Evolutionary conservation across 179 eudicot species (phyloP), one percentile per base, ranked within the genome.

Genomic region (Beta lomatogona): DNA sequence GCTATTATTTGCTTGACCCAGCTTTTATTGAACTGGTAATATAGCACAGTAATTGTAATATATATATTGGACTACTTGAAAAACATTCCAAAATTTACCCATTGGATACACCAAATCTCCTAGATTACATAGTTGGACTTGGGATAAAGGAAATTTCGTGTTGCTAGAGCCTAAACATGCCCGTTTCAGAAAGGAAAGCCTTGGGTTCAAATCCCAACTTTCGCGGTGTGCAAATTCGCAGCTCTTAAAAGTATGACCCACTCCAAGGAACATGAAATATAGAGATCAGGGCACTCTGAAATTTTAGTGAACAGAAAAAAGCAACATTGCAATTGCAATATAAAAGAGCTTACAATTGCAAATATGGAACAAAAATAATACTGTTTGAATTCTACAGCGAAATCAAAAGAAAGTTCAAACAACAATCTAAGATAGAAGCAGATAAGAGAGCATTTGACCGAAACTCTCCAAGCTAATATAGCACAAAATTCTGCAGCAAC

Each of bases 261-360:
- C 52, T 3, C 72, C 5, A 1, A 31, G 46, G 46, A 66, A 36
- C 71, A 14, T 4, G 7, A 31, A 48, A 66, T 13, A 36, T 3
- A 66, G 10, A 66, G 1, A 66, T 36, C 19, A 16, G 11, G n/a
- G 16, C 21, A 68, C 41, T 63, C 31, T 2, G 72, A 6, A 5
- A 41, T 68, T 68, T 41, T 2, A 0, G 36, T 67, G n/a, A 48
- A n/a, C 48, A 16, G 8, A 22, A 4, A 6, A 71, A n/a, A 10
- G 9, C 13, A 50, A 71, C 22, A 48, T 21, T 52, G 44, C 75
- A 52, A 50, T 79, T 76, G 83, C 77, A 85, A 85, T 69, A 79
- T 75, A 79, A 82, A 85, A 78, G 82, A 79, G 82, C 80, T 78
- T 85, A 69, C 87, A 85, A 75, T 78, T 78, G 64, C 82, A 81